phyloP scores from a whole-genome alignment of 2,329 filamentous ascomycete species.

The Diaporthe destruens region DNA sequence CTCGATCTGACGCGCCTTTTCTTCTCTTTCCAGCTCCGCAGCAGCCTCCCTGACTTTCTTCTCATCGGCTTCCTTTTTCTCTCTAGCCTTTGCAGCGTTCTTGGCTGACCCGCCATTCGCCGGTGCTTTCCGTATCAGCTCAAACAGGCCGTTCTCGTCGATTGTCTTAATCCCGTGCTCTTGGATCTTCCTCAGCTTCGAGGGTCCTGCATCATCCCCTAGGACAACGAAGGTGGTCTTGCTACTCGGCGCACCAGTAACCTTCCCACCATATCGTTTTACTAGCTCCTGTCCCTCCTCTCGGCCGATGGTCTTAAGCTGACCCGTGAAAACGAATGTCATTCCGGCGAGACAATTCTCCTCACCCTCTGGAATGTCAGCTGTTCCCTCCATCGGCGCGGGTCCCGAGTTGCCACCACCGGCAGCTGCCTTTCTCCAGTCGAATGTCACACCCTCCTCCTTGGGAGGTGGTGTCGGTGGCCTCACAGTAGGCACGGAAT shows the following conservation, averaged over 20 bases:
- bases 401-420: conserved; percentile 73
- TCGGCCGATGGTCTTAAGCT: conserved; percentile 82
- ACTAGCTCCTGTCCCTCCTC: conserved; percentile 89
- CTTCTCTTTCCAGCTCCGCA: conserved; percentile 86
- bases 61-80: conserved; percentile 88
- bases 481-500: conserved; percentile 85
- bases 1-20: conserved; percentile 69
- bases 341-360: conserved; percentile 92
- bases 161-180: conserved; percentile 89
- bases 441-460: conserved; percentile 79
- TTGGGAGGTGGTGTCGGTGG: conserved; percentile 86
- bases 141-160: conserved; percentile 91
- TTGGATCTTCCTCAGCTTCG: conserved; percentile 88
- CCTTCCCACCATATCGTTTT: conserved; percentile 94
- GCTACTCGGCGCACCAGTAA: conserved; percentile 85
- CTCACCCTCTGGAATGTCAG: conserved; percentile 83
- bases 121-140: conserved; percentile 83
- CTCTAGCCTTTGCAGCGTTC: conserved; percentile 85
- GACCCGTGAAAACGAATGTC: conserved; percentile 94
- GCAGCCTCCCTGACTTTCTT: conserved; percentile 85
- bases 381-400: conserved; percentile 72
- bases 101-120: conserved; percentile 89
- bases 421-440: conserved; percentile 75
- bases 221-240: conserved; percentile 96
- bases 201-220: conserved; percentile 90